phyloP scores from a whole-genome alignment of 176 grass and related monocot genomes.

The Typha latifolia region DNA sequence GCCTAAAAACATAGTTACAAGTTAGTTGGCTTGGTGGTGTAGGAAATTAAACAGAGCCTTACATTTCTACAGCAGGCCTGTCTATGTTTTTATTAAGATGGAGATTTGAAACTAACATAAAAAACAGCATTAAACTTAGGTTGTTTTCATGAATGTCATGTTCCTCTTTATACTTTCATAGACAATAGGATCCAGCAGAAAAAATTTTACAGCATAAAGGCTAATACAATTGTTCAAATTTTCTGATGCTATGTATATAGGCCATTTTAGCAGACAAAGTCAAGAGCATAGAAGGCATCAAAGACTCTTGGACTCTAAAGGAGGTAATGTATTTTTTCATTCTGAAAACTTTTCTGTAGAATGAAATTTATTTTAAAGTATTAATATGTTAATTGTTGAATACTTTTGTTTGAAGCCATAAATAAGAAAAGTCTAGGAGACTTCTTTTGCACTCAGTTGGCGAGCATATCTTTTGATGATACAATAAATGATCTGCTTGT shows the following conservation, averaged over 20 bases:
- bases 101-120: neutral
- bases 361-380: conserved; percentile 13
- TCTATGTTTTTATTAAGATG: neutral
- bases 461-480: no score
- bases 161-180: conserved; percentile 5
- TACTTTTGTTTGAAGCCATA: neutral
- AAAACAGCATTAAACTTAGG: neutral
- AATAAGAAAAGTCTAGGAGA: no score
- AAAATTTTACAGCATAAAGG: conserved; percentile 1
- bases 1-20: neutral
- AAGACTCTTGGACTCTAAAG: conserved; percentile 30
- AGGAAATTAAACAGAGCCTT: neutral
- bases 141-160: neutral
- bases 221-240: conserved; percentile 20
- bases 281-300: conserved; percentile 45
- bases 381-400: conserved; percentile 7
- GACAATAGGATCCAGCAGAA: conserved; percentile 2
- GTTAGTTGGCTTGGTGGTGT: neutral
- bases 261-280: conserved; percentile 47
- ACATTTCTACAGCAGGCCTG: neutral
- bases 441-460: no score
- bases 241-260: conserved; percentile 20
- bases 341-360: neutral
- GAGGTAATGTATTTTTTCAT: conserved; percentile 35
- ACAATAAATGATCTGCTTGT: no score